A percentile compares a stretch with the other conserved stretches of the same genome.
phyloP scores from a whole-genome alignment of 768 basidiomycete species.

The Imleria badia region DNA sequence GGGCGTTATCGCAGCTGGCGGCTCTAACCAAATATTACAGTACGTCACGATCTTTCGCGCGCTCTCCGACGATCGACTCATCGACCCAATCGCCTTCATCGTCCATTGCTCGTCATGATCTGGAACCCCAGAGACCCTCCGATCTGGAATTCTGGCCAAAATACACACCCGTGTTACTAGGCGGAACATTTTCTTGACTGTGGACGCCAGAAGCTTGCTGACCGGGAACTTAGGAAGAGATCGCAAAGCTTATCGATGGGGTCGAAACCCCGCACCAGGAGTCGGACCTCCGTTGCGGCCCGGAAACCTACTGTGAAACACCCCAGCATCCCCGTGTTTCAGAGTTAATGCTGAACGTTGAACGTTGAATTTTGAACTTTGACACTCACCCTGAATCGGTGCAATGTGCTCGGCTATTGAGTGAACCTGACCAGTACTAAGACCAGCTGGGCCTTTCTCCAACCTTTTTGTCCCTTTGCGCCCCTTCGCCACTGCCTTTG shows the following conservation, averaged over 20 bases:
- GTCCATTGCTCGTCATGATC: neutral
- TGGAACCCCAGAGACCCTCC: slow-evolving; percentile 81
- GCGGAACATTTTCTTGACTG: too few relatives aligned
- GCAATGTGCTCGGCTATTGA: too few relatives aligned
- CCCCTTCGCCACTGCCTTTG: neutral
- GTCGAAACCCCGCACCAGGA: neutral
- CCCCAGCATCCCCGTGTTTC: neutral
- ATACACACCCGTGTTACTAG: slow-evolving; percentile 76
- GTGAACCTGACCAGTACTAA: too few relatives aligned
- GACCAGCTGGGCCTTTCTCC: too few relatives aligned
- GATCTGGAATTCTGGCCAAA: slow-evolving; percentile 59
- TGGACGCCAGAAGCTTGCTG: too few relatives aligned
- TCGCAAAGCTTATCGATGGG: neutral
- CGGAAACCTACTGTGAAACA: neutral
- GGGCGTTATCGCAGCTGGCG: slow-evolving; percentile 50
- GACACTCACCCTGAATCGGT: neutral
- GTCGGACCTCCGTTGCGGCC: neutral
- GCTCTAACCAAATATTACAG: slow-evolving; percentile 55
- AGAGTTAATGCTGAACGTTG: neutral
- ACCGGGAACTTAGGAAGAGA: neutral
- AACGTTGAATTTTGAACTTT: too few relatives aligned
- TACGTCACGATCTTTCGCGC: slow-evolving; percentile 32
- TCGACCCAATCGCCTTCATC: too few relatives aligned
- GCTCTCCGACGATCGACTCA: neutral
- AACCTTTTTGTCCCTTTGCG: neutral